Base-by-base conservation (phyloP, 768 basidiomycete genomes). In the Clitopilus hobsonii region DNA sequence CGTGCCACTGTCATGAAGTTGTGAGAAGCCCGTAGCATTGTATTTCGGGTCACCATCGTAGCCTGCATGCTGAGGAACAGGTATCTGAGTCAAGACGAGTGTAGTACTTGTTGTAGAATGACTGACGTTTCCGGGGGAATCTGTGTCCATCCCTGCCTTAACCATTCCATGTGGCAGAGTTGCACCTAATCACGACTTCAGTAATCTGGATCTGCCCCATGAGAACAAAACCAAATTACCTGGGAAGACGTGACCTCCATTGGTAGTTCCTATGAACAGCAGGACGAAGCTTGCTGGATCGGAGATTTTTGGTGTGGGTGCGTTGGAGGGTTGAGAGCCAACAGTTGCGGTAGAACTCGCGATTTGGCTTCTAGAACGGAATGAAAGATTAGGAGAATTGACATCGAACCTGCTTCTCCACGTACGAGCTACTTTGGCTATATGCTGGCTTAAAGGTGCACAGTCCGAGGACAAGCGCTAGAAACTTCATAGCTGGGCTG, bases 81-180 rank as follows among this genome's bases (percentile, higher is more conserved):
- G n/a, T 36, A n/a, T 14, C 13, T 3, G n/a, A 36, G n/a, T 3
- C 32, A 36, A 4, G 32, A 36, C 13, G 32, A 4, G n/a, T 11
- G 4, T 11, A 10, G n/a, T 36, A 14, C n/a, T 3, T 14, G n/a
- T 3, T n/a, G n/a, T 10, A 2, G 32, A 14, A n/a, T 3, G 13
- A 3, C 74, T 28, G 59, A 83, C 83, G 63, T 82, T 82, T 61
- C 76, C 80, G 2, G 83, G 81, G 11, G 83, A 83, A 60, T 86
- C 81, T 0, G 84, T 85, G 61, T 87, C 84, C 77, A 85, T 79
- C 6, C 84, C 85, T 1, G 71, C 77, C 69, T 87, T 87, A 14
- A 80, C 76, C 84, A 86, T 83, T n/a, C 85, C 84, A 67, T 86
- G 84, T 1, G 85, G 85, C 20, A 84, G 61, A 1, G 82, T 85